Conservation (phyloP, 2,329 filamentous ascomycete genomes). For the Cryphonectria japonica region DNA sequence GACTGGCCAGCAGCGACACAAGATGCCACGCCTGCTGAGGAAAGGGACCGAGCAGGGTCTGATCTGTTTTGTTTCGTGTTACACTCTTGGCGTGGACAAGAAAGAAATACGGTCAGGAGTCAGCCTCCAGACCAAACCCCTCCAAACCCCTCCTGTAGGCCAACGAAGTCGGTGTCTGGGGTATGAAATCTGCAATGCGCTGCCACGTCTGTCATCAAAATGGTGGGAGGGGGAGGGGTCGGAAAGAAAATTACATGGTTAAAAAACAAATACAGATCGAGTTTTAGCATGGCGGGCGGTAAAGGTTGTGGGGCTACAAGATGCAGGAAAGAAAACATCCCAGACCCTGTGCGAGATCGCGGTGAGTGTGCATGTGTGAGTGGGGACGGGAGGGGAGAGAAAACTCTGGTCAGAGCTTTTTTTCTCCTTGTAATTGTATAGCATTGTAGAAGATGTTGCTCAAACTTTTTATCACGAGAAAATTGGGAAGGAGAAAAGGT, state of each 20-base stretch:
- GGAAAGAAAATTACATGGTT: background rate
- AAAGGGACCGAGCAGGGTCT: background rate
- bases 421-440: background rate
- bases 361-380: constrained; percentile 6
- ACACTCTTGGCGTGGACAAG: background rate
- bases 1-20: background rate
- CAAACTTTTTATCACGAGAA: background rate
- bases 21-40: constrained; percentile 3
- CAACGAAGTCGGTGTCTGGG: constrained; percentile 6
- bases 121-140: background rate
- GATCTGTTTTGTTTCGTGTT: background rate
- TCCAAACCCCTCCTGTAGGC: background rate
- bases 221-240: too few species aligned
- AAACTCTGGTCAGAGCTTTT: constrained; percentile 18
- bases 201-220: constrained; percentile 16
- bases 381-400: constrained; percentile 4
- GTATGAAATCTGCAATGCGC: constrained; percentile 13
- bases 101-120: background rate
- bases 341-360: constrained; percentile 2
- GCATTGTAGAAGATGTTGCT: background rate
- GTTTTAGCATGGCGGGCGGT: constrained; percentile 1
- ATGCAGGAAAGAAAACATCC: background rate
- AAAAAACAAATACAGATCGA: background rate
- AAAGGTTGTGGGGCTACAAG: background rate
- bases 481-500: background rate